phyloP scores from a whole-genome alignment of 495 filamentous ascomycete species.

The Usnea hakonensis region DNA sequence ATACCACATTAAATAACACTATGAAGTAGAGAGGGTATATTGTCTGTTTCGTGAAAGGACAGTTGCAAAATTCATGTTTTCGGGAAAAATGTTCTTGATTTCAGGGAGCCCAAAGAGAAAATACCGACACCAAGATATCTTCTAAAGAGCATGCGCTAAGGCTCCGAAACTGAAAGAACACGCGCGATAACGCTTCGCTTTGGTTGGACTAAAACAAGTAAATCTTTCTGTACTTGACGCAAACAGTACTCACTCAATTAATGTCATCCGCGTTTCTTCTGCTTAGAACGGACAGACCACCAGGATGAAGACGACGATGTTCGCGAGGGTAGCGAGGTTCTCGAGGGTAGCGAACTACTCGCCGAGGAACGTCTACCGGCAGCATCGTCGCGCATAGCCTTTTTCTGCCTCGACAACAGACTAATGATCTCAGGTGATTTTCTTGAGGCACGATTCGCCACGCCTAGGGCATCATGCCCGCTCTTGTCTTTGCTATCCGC shows the following conservation, averaged over 20 bases:
- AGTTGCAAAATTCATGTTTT: too few species aligned
- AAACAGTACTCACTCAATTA: not conserved
- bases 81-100: too few species aligned
- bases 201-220: too few species aligned
- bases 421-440: conserved; percentile 21
- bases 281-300: conserved; percentile 2
- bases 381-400: not conserved
- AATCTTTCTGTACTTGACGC: not conserved
- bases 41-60: too few species aligned
- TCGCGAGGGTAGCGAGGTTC: not conserved
- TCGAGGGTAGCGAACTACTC: not conserved
- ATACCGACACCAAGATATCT: too few species aligned
- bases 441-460: conserved; percentile 13
- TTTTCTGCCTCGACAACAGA: conserved; percentile 14
- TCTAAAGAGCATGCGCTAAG: too few species aligned
- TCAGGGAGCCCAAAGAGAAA: too few species aligned
- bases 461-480: conserved; percentile 14
- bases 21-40: too few species aligned
- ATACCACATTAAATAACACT: too few species aligned
- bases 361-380: not conserved
- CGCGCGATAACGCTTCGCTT: too few species aligned
- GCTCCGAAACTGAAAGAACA: too few species aligned
- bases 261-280: not conserved
- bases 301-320: conserved; percentile 1
- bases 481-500: conserved; percentile 12